phyloP scores from a whole-genome alignment of 2,329 filamentous ascomycete species.

The Aureobasidium uvarum region DNA sequence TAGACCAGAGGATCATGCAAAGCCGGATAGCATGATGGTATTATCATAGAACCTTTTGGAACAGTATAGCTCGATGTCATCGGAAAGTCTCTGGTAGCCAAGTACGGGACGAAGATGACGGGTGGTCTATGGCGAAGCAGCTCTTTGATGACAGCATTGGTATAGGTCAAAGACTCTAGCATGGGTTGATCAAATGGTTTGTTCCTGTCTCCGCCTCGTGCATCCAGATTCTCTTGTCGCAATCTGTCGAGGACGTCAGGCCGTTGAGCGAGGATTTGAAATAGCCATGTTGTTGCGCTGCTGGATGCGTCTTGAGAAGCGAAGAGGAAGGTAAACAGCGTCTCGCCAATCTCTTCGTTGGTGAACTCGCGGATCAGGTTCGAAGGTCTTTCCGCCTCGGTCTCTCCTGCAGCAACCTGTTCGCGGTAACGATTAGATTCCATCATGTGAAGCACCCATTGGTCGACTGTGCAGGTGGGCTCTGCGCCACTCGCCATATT shows the following conservation, averaged over 20 bases:
- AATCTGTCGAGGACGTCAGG: constrained; percentile 90
- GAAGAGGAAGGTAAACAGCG: constrained; percentile 93
- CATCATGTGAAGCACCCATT: constrained; percentile 85
- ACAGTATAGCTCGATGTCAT: constrained; percentile 80
- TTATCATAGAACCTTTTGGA: constrained; percentile 91
- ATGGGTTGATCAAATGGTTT: constrained; percentile 38
- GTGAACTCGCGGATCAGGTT: constrained; percentile 81
- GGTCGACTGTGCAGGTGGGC: constrained; percentile 89
- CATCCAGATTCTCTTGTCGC: constrained; percentile 58
- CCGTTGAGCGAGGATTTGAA: constrained; percentile 89
- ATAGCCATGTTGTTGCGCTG: constrained; percentile 90
- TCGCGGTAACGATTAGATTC: constrained; percentile 79
- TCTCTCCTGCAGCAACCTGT: constrained; percentile 68
- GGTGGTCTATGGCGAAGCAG: constrained; percentile 54
- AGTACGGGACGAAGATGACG: constrained; percentile 57
- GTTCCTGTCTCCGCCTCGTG: constrained; percentile 26
- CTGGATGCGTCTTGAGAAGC: constrained; percentile 96
- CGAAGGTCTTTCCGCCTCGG: constrained; percentile 72
- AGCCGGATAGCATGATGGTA: constrained; percentile 85
- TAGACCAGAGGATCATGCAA: constrained; percentile 92
- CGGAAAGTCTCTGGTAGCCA: constrained; percentile 91
- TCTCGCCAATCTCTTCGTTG: constrained; percentile 89
- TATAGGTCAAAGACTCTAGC: constrained; percentile 53
- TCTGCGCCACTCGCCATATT: constrained; percentile 87
- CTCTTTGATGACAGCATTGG: constrained; percentile 55